Percentiles rank a stretch among this genome's conserved stretches.
phyloP scores from a whole-genome alignment of 495 filamentous ascomycete genomes.

The Chaetomium fimeti region DNA sequence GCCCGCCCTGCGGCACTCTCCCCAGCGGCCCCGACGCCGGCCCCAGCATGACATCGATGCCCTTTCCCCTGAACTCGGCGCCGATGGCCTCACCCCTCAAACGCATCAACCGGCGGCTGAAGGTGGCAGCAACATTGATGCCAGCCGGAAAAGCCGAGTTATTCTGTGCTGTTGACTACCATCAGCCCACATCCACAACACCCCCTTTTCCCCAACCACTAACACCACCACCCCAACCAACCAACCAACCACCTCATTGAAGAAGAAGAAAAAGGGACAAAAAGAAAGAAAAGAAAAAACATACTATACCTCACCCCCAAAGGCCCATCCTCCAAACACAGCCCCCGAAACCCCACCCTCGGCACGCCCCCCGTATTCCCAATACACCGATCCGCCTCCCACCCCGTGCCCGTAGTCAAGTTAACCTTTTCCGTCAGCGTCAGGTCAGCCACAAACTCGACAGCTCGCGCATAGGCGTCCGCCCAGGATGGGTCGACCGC shows the following conservation, averaged over 20 bases:
- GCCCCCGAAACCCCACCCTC: neutral
- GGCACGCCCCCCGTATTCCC: constrained; percentile 2
- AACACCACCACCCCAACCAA: too few relatives aligned
- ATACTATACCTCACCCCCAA: constrained; percentile 6
- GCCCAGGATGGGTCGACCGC: neutral
- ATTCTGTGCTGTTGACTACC: neutral
- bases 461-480: neutral
- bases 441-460: neutral
- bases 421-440: neutral
- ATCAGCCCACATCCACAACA: too few relatives aligned
- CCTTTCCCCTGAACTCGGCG: constrained; percentile 9
- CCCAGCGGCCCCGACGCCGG: constrained; percentile 7
- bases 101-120: constrained; percentile 3
- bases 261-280: neutral
- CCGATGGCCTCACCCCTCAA: neutral
- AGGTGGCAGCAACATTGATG: constrained; percentile 2
- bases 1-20: neutral
- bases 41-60: constrained; percentile 1
- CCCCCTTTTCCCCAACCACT: too few relatives aligned
- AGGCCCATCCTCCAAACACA: constrained; percentile 8
- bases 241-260: neutral
- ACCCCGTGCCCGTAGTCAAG: constrained; percentile 3
- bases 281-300: neutral
- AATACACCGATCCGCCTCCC: constrained; percentile 2
- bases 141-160: constrained; percentile 11